phyloP scores from a whole-genome alignment of 1,284 basidiomycete species.

The Austroboletus novae-zelandiae region DNA sequence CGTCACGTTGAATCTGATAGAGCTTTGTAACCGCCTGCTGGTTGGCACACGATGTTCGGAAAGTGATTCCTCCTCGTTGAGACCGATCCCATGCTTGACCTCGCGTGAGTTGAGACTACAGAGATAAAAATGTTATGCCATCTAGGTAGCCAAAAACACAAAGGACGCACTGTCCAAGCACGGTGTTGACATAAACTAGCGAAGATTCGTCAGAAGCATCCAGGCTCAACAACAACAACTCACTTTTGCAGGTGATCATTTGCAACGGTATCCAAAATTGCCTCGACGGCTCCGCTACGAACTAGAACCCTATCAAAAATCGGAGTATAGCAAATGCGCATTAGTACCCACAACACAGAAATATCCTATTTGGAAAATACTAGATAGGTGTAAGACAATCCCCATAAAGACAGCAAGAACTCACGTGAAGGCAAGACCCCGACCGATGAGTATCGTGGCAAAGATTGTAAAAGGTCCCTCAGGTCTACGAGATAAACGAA shows the following conservation, averaged over 20 bases:
- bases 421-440: slow-evolving; percentile 33
- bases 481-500: slow-evolving; percentile 14
- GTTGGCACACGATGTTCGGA: slow-evolving; percentile 1
- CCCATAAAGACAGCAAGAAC: slow-evolving; percentile 9
- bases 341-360: slow-evolving; percentile 24
- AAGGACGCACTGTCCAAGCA: slow-evolving; percentile 28
- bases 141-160: neutral
- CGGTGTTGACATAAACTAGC: slow-evolving; percentile 31
- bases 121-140: too few species aligned
- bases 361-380: slow-evolving; percentile 26
- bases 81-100: slow-evolving; percentile 30
- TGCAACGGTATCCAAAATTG: slow-evolving; percentile 38
- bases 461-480: slow-evolving; percentile 6
- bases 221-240: slow-evolving; percentile 1
- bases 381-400: neutral
- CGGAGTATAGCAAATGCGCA: neutral
- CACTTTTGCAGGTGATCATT: slow-evolving; percentile 36
- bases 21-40: neutral
- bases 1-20: slow-evolving; percentile 16
- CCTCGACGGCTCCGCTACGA: slow-evolving; percentile 31
- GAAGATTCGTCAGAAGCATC: neutral
- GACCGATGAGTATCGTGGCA: slow-evolving; percentile 25
- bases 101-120: slow-evolving; percentile 36
- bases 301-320: slow-evolving; percentile 22
- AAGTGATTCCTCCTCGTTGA: slow-evolving; percentile 35